Base-by-base conservation (phyloP, 768 basidiomycete genomes). In the Pholiota conissans region DNA sequence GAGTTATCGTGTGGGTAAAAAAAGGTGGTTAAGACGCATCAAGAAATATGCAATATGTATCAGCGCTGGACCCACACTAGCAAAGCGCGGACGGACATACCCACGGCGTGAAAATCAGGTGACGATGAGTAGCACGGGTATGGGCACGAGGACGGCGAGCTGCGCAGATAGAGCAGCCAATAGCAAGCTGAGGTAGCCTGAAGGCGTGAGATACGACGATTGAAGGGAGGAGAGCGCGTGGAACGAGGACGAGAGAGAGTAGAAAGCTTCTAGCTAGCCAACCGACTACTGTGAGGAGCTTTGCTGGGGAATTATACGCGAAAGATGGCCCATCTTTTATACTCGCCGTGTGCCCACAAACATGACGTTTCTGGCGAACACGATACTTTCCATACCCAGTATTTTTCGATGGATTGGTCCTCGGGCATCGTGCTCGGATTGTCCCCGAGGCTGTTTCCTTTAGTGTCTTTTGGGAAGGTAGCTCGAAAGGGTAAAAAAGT, bases 381-480 rank as follows among this genome's bases (percentile, higher is more conserved):
- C 3, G 20, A 40, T 16, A 49, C 11, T 27, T 56, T 26, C 55
- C 55, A 37, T 49, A 49, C 10, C 9, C 4, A 42, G 55, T 37
- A 56, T 26, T 22, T 39, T 56, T 40, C 40, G n/a, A 28, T 6
- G 37, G 55, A 56, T 56, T 56, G 55, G 49, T 49, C 28, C 34
- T 49, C 49, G 49, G 37, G 18, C 32, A 26, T 29, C 55, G 32
- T 22, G 22, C 20, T 20, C 42, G 55, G 55, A 56, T 56, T 56
- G 55, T 42, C 49, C 48, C 55, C 55, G 55, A 56, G 49, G 55
- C 29, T 49, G 35, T 56, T 56, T 56, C 40, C 49, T 50, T 30
- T 37, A 34, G 49, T 35, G 13, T 8, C 9, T 42, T 42, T 50
- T 48, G 26, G n/a, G 27, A 1, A 0, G 11, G 18, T 11, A 5